Evolutionary conservation across 768 basidiomycete genomes (phyloP), one percentile per base, ranked within the genome.

Genomic region (Leccinum fibrillosum): DNA sequence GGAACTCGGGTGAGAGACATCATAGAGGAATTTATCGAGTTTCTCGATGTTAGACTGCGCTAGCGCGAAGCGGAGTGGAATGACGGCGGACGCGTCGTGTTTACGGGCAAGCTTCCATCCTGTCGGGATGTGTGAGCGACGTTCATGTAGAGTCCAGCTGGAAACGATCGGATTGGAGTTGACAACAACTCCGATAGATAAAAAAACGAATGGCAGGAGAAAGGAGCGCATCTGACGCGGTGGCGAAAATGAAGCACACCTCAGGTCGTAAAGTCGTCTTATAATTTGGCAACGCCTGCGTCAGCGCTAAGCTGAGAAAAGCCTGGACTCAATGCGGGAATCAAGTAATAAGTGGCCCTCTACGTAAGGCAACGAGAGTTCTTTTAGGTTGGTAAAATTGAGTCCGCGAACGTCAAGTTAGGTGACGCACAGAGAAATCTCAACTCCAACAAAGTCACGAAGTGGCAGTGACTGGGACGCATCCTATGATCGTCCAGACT

Each of bases 41-140:
- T 68, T 50, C 53, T 77, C 64, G 7, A 78, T 55, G 59, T 82
- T 80, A 45, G 65, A 66, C 63, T 82, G 80, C 7, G 62, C 61
- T 5, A 82, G 74, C 0, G 79, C 81, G 45, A 81, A 75, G 49
- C 79, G 78, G 35, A 82, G 67, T 11, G 80, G 81, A 26, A 81
- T 58, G 2, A 71, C 56, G 19, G 69, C 66, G 45, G 70, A 57
- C 9, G 75, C 21, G 35, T 74, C 62, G 21, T 74, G 67, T 4
- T 69, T 73, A 30, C 72, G 69, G 17, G 68, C 52, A 3, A 62
- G 55, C 0, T 35, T 42, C 80, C 76, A 81, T 58, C 78, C 79
- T 25, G 62, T 37, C 2, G 81, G 81, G 23, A 70, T 60, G 28
- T 65, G 53, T 10, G 73, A 66, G 17, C 81, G 77, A 5, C 53